These are phyloP conservation scores for Dactylellina parvicollis DNA, from an alignment of 2,329 filamentous ascomycete species.

Conservation along the genomic window DNA sequence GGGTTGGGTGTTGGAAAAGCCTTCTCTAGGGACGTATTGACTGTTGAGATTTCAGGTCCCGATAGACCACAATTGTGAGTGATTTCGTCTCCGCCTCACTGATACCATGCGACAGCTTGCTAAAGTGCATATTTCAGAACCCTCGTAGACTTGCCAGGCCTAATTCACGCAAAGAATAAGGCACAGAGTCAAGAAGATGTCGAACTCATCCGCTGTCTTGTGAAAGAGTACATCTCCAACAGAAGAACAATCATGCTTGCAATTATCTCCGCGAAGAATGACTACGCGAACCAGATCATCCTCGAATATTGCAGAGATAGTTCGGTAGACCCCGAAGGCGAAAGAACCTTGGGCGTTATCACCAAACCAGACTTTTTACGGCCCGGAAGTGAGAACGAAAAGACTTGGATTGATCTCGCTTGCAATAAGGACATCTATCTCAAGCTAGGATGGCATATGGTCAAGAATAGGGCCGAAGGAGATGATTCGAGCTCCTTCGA, in stretches of 20 bases:
- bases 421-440: conserved; percentile 19
- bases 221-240: conserved; percentile 68
- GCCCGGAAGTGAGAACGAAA: conserved; percentile 62
- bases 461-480: conserved; percentile 64
- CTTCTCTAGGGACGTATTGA: conserved; percentile 65
- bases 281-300: conserved; percentile 70
- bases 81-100: neutral
- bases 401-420: conserved; percentile 58
- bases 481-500: conserved; percentile 14
- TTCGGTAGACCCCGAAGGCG: conserved; percentile 60
- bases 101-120: neutral
- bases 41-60: conserved; percentile 65
- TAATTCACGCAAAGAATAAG: conserved; percentile 65
- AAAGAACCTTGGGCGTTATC: conserved; percentile 68
- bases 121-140: conserved; percentile 58
- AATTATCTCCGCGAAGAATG: conserved; percentile 65
- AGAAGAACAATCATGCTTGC: conserved; percentile 70
- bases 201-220: conserved; percentile 64
- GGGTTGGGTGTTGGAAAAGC: conserved; percentile 61
- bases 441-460: conserved; percentile 67
- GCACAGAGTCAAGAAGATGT: conserved; percentile 64
- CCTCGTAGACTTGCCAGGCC: conserved; percentile 68
- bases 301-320: conserved; percentile 63
- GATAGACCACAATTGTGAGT: conserved; percentile 62
- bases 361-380: conserved; percentile 67